These are phyloP conservation scores for Sutorius eximius DNA, from an alignment of 1,284 basidiomycete species.

Conservation along the genomic window DNA sequence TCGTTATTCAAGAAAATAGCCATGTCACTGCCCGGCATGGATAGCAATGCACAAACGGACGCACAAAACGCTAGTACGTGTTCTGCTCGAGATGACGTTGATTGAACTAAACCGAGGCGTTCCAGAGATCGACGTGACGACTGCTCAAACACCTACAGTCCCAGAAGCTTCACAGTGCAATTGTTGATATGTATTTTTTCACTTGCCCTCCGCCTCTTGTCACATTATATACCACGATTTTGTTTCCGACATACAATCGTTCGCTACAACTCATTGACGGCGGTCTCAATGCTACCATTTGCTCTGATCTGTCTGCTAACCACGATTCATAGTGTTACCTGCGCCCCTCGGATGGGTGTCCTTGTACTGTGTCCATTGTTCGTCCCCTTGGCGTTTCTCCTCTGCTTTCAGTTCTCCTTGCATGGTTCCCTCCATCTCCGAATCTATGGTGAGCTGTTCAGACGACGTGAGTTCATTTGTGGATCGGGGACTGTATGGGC, in stretches of 20 bases:
- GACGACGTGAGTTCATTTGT: slow-evolving; percentile 68
- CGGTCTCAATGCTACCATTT: slow-evolving; percentile 8
- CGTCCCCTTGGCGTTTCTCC: slow-evolving; percentile 77
- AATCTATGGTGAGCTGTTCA: slow-evolving; percentile 74
- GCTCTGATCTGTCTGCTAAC: slow-evolving; percentile 42
- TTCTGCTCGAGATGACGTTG: neutral
- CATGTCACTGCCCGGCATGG: slow-evolving; percentile 95
- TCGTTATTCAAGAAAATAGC: slow-evolving; percentile 99
- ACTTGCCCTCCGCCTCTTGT: neutral
- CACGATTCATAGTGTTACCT: slow-evolving; percentile 95
- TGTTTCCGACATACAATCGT: slow-evolving; percentile 17
- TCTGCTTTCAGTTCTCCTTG: slow-evolving; percentile 74
- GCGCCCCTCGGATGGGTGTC: slow-evolving; percentile 81
- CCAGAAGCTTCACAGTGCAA: slow-evolving; percentile 79
- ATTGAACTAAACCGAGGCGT: slow-evolving; percentile 7
- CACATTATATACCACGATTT: slow-evolving; percentile 34
- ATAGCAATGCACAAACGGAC: slow-evolving; percentile 74
- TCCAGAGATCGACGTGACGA: slow-evolving; percentile 80
- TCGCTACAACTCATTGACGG: slow-evolving; percentile 13
- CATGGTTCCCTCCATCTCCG: slow-evolving; percentile 81
- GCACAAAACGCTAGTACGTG: slow-evolving; percentile 70
- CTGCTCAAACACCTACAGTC: slow-evolving; percentile 58
- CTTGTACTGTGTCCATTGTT: slow-evolving; percentile 84
- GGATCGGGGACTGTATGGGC: slow-evolving; percentile 58
- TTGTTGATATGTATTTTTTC: slow-evolving; percentile 47